A percentile compares a stretch with the other conserved stretches of the same genome.
These are phyloP conservation scores for Mortierella sp. DNA, from an alignment of 371 early-diverging fungal species.

Conservation along the genomic window DNA sequence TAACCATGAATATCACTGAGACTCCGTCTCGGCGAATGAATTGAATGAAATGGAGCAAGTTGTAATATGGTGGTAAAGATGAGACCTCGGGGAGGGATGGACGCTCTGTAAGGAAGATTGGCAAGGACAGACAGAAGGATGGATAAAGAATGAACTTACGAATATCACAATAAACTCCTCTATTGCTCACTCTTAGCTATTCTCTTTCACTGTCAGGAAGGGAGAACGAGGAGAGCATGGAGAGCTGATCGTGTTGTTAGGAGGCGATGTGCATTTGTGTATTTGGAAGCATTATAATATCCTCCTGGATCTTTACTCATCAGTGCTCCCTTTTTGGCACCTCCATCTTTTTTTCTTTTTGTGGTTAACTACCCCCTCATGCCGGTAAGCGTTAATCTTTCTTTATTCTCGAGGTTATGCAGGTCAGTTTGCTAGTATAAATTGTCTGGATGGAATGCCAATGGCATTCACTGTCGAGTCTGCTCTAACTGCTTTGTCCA, in stretches of 20 bases:
- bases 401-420: constrained; percentile 14
- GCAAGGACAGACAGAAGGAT: constrained; percentile 1
- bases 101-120: constrained; percentile 21
- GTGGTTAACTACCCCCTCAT: constrained; percentile 12
- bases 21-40: neutral
- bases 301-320: constrained; percentile 35
- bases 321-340: constrained; percentile 29
- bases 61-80: constrained; percentile 6
- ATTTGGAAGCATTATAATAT: constrained; percentile 19
- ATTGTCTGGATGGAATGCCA: constrained; percentile 22
- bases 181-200: constrained; percentile 1
- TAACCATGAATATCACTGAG: neutral
- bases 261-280: constrained; percentile 20
- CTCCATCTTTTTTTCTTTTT: constrained; percentile 31
- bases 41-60: constrained; percentile 8
- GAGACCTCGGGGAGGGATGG: constrained; percentile 10
- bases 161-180: neutral
- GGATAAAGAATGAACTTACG: neutral
- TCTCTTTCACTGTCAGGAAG: neutral
- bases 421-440: constrained; percentile 9
- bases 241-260: constrained; percentile 35
- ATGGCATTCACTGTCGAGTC: neutral
- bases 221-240: constrained; percentile 5
- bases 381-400: constrained; percentile 13
- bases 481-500: neutral